Evolutionary conservation across 257 asterid genomes (phyloP).

Genomic region (Fraxinus anomala): DNA sequence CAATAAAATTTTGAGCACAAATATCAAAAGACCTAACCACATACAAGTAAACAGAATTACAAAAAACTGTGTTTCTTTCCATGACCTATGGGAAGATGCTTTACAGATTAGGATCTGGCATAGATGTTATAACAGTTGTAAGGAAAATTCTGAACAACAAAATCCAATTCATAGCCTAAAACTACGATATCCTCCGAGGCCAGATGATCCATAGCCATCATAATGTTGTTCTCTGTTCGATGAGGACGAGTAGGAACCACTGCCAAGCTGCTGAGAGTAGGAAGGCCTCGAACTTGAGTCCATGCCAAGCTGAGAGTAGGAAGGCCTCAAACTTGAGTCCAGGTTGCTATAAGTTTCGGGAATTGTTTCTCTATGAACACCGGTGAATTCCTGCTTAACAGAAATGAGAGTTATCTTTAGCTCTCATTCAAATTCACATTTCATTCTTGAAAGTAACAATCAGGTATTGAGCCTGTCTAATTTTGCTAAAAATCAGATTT

Average conservation of each 20-base stretch:
- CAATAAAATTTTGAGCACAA: not conserved
- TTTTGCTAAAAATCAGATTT: no score
- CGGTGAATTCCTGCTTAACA: constrained; percentile 62
- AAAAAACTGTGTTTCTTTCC: constrained; percentile 7
- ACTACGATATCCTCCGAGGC: constrained; percentile 63
- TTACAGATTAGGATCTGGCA: constrained; percentile 27
- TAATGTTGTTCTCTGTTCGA: constrained; percentile 51
- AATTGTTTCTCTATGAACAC: constrained; percentile 55
- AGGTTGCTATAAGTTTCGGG: constrained; percentile 40
- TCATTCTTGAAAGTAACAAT: not conserved
- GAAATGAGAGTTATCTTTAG: not conserved
- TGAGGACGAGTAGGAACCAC: constrained; percentile 57
- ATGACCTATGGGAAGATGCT: constrained; percentile 20
- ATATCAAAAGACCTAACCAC: not conserved
- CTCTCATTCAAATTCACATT: not conserved
- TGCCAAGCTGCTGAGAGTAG: constrained; percentile 53
- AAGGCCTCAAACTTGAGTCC: constrained; percentile 54
- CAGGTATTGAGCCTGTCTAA: not conserved
- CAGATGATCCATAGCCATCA: constrained; percentile 65
- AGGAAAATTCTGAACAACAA: not conserved
- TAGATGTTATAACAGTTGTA: not conserved
- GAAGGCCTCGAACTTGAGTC: constrained; percentile 47
- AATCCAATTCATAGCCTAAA: constrained; percentile 43
- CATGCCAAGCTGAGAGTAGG: constrained; percentile 53
- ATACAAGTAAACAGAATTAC: constrained; percentile 26